A percentile compares a stretch with the other conserved stretches of the same genome.
Evolutionary conservation across 2,329 filamentous ascomycete species (phyloP).

Genomic region (Aspergillus pseudoterreus): DNA sequence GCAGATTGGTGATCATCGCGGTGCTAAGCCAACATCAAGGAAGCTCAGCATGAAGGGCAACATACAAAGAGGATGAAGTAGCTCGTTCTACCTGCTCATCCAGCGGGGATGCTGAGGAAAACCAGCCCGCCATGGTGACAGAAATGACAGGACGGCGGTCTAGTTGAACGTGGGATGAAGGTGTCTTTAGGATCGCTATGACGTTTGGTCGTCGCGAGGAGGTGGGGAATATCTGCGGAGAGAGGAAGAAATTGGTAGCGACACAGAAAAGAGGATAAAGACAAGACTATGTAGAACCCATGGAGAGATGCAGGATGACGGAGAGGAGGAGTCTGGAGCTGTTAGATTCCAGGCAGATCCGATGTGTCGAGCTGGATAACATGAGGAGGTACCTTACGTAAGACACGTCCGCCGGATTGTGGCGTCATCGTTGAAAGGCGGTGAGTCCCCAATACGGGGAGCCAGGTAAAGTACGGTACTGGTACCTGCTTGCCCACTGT

Average conservation of each 20-base stretch:
- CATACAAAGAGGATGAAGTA: slow-evolving; percentile 87
- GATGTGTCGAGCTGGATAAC: background rate
- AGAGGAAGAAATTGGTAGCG: background rate
- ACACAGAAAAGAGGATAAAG: background rate
- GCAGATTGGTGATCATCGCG: background rate
- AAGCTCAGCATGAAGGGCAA: slow-evolving; percentile 9
- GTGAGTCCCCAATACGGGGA: background rate
- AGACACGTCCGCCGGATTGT: background rate
- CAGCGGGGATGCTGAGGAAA: slow-evolving; percentile 84
- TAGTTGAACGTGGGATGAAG: slow-evolving; percentile 8
- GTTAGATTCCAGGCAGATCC: background rate
- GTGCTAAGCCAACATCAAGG: too few relatives aligned
- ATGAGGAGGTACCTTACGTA: background rate
- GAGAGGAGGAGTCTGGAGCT: background rate
- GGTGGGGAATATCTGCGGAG: too few relatives aligned
- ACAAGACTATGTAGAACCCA: background rate
- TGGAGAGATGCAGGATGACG: background rate
- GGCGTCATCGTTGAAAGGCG: background rate
- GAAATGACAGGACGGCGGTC: slow-evolving; percentile 7
- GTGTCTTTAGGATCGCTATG: slow-evolving; percentile 12
- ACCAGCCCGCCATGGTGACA: slow-evolving; percentile 91
- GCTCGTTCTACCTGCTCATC: slow-evolving; percentile 97
- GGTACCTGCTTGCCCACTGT: background rate
- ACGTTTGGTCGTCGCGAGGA: slow-evolving; percentile 16
- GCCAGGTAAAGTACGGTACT: background rate